phyloP scores from a whole-genome alignment of 176 grass and related monocot genomes.

The Paspalum vaginatum region DNA sequence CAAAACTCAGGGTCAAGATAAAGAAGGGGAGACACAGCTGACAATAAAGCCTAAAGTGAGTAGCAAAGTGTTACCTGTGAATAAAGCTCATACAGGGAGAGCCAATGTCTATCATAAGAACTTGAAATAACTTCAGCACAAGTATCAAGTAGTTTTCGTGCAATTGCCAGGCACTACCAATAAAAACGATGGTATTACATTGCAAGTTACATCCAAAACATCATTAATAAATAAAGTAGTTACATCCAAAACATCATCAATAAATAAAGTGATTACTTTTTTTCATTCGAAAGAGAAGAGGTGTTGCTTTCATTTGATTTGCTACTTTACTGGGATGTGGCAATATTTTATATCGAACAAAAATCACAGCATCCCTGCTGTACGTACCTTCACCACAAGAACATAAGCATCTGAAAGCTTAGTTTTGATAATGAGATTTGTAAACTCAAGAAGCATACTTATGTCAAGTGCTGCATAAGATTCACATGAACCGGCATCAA shows the following conservation, averaged over 20 bases:
- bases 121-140: conserved; percentile 46
- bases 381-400: conserved; percentile 71
- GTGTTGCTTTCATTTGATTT: conserved; percentile 10
- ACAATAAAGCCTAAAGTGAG: conserved; percentile 22
- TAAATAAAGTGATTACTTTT: not conserved
- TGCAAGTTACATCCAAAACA: conserved; percentile 31
- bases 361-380: not conserved
- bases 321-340: conserved; percentile 11
- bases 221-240: not conserved
- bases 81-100: conserved; percentile 70
- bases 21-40: conserved; percentile 6
- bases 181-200: conserved; percentile 29
- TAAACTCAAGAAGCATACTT: conserved; percentile 65
- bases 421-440: conserved; percentile 63
- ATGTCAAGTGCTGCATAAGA: conserved; percentile 62
- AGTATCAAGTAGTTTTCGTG: conserved; percentile 75
- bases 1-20: conserved; percentile 30
- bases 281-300: conserved; percentile 19
- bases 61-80: conserved; percentile 62
- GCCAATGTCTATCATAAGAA: conserved; percentile 75
- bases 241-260: conserved; percentile 14
- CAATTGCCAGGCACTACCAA: conserved; percentile 75
- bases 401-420: conserved; percentile 70
- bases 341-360: conserved; percentile 22
- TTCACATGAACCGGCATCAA: conserved; percentile 65